A percentile compares a stretch with the other conserved stretches of the same genome.
phyloP scores from a whole-genome alignment of 768 basidiomycete genomes.

The Leucocoprinus birnbaumii region DNA sequence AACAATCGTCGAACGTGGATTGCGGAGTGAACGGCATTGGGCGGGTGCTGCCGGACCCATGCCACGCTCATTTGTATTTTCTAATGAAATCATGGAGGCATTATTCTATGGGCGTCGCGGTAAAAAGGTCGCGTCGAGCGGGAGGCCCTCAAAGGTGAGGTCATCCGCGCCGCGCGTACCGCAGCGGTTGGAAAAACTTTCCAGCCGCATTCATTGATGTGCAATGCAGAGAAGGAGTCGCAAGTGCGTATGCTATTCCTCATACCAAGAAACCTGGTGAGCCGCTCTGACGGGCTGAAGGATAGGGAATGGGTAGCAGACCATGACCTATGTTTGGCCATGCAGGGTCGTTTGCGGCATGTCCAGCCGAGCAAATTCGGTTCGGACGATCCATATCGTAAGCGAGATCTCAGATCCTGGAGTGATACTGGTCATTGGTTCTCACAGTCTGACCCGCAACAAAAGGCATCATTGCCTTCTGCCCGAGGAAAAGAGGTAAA shows the following conservation, averaged over 20 bases:
- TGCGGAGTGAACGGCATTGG: neutral
- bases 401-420: constrained; percentile 17
- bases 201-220: neutral
- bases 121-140: neutral
- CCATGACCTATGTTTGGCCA: constrained; percentile 8
- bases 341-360: constrained; percentile 14
- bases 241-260: neutral
- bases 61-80: neutral
- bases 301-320: neutral
- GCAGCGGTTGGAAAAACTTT: neutral
- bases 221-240: constrained; percentile 2
- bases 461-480: constrained; percentile 19
- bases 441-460: constrained; percentile 17
- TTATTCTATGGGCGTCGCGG: constrained; percentile 9
- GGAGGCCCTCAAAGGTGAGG: neutral
- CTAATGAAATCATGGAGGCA: constrained; percentile 6
- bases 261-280: neutral
- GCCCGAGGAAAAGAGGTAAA: constrained; percentile 10
- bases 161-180: neutral
- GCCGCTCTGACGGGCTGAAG: neutral
- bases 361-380: neutral
- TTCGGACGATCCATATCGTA: constrained; percentile 8
- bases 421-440: constrained; percentile 13
- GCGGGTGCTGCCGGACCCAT: neutral
- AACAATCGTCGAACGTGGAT: neutral